Evolutionary conservation across 169 alveolate genomes (phyloP), one percentile per base, ranked within the genome.

Genomic region (Condylostoma magnum): DNA sequence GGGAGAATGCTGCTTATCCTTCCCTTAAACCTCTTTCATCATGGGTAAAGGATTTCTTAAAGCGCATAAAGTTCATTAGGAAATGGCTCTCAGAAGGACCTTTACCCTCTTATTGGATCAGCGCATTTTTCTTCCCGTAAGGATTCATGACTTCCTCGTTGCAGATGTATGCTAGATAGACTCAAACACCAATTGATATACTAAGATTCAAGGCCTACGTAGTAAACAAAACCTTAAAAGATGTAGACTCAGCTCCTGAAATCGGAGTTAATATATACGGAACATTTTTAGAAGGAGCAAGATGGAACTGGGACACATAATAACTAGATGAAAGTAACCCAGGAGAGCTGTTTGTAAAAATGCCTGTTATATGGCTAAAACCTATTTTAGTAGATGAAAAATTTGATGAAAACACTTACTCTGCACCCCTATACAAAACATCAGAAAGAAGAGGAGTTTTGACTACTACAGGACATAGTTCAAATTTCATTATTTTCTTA

Each of bases 191-290:
- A 20, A 90, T 90, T 66, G 97, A 90, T 82, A 85, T 91, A 56
- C 71, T 93, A 31, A 65, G 85, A 25, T 90, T 93, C 68, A 90
- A 83, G 66, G 85, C 95, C 15, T 67, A 84, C 63, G 89, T 90
- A 4, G 58, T 77, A 58, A 69, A 60, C 37, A 73, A 82, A 48
- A 70, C 66, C 28, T 33, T 69, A 27, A 86, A 84, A 37, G 90
- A 87, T 48, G 76, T 83, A 72, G 70, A 75, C 18, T 89, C 67
- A 31, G 38, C 50, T 8, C 96, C 95, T 2, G 90, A 88, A 69
- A 90, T 82, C 71, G 98, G 98, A 50, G 96, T 92, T n/a, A 89
- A 94, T 77, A 86, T 94, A 44, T 94, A 94, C 66, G 98, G 98
- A 43, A 82, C 92, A 0, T 93, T 76, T 85, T 55, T 94, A 53